Evolutionary conservation across 2,329 filamentous ascomycete species (phyloP).

Genomic region (Colletotrichum abscissum): DNA sequence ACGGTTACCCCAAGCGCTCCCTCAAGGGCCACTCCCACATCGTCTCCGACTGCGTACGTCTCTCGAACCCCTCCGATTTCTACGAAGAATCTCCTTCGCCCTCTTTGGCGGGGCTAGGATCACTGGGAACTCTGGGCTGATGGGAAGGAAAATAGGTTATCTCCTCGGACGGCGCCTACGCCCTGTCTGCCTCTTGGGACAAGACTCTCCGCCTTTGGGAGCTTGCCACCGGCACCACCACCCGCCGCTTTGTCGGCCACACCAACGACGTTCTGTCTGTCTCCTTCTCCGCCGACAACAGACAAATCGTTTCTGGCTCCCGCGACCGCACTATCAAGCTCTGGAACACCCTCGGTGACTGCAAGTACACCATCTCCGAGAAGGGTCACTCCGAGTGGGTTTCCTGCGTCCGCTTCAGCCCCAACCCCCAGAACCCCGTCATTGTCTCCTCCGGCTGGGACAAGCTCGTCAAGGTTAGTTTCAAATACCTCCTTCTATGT

Average conservation of each 20-base stretch:
- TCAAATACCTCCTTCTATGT: conserved; percentile 40
- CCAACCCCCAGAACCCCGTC: conserved; percentile 99
- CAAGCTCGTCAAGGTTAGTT: conserved; percentile 99
- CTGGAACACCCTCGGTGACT: conserved; percentile 99
- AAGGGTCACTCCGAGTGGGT: conserved; percentile 99
- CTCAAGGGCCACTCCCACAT: conserved; percentile 99
- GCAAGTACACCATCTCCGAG: conserved; percentile 99
- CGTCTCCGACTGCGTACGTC: conserved; percentile 98
- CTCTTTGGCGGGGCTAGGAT: background rate
- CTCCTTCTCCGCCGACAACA: conserved; percentile 99
- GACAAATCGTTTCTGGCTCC: conserved; percentile 98
- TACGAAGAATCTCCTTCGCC: background rate
- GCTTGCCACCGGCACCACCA: conserved; percentile 96
- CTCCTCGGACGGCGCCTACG: conserved; percentile 99
- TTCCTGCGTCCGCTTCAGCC: conserved; percentile 99
- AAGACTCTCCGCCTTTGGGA: conserved; percentile 99
- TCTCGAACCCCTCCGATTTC: conserved; percentile 29
- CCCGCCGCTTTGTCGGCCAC: conserved; percentile 98
- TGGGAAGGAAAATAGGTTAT: conserved; percentile 77
- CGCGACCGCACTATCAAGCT: conserved; percentile 99
- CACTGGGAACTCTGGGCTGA: conserved; percentile 46
- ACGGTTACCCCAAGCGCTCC: conserved; percentile 99
- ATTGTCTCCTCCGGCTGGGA: conserved; percentile 99
- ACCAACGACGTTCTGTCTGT: conserved; percentile 99
- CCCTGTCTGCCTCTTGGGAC: conserved; percentile 98